Percentiles rank a stretch among this genome's conserved stretches.
These are phyloP conservation scores for Cenchrus purpureus DNA, from an alignment of 176 grass and related monocot species.

Conservation along the genomic window DNA sequence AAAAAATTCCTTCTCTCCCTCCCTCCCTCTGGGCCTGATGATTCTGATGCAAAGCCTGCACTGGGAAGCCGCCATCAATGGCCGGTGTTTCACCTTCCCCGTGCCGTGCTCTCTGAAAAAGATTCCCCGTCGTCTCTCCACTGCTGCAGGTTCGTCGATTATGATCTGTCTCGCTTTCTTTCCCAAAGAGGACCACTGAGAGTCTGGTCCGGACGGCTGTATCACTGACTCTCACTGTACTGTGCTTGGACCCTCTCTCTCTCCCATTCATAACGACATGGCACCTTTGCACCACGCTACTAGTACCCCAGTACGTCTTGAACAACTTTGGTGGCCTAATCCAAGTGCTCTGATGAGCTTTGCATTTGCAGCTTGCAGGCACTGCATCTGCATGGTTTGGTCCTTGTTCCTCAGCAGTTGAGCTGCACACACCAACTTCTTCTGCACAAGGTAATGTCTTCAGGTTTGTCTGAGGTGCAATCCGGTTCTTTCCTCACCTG, in stretches of 20 bases:
- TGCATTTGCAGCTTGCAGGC: constrained; percentile 1
- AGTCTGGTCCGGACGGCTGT: constrained; percentile 5
- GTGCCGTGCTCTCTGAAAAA: constrained; percentile 7
- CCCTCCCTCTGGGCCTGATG: neutral
- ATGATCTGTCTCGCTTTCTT: constrained; percentile 17
- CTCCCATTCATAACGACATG: constrained; percentile 36
- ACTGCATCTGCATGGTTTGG: neutral
- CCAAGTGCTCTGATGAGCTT: neutral
- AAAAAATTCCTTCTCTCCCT: neutral
- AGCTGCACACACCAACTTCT: neutral
- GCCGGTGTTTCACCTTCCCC: constrained; percentile 30
- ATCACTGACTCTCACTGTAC: constrained; percentile 33
- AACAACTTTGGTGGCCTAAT: constrained; percentile 35
- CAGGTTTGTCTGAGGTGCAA: neutral
- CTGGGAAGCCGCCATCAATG: constrained; percentile 22
- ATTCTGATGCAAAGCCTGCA: constrained; percentile 45
- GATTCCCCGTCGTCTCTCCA: constrained; percentile 33
- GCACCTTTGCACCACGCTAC: constrained; percentile 30
- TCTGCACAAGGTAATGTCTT: constrained; percentile 27
- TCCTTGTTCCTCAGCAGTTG: neutral
- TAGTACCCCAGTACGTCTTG: neutral
- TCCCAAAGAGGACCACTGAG: constrained; percentile 43
- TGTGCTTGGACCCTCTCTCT: constrained; percentile 12
- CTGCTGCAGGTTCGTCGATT: constrained; percentile 27
- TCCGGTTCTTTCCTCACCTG: neutral